A percentile compares a stretch with the other conserved stretches of the same genome.
These are phyloP conservation scores for Reticulascus tulasneorum DNA, from an alignment of 2,329 filamentous ascomycete species.

Conservation along the genomic window DNA sequence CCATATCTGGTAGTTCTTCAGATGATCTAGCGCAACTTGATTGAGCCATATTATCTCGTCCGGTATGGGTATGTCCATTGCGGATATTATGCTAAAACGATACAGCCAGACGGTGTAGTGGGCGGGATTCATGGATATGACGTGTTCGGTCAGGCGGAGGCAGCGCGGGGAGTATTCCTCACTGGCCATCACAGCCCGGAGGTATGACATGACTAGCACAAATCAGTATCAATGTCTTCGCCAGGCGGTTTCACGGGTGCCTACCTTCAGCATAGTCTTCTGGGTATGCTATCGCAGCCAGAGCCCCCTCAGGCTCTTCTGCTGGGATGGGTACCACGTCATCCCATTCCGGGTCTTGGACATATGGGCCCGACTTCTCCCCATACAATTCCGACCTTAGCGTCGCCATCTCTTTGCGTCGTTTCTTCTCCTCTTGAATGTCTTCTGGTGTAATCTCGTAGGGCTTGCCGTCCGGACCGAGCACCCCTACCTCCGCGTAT, in stretches of 20 bases:
- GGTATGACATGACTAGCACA: constrained; percentile 73
- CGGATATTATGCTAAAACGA: constrained; percentile 73
- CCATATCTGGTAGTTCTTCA: constrained; percentile 99
- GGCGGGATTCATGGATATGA: constrained; percentile 90
- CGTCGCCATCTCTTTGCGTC: constrained; percentile 47
- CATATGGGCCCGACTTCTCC: constrained; percentile 47
- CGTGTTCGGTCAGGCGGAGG: constrained; percentile 77
- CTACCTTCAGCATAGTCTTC: constrained; percentile 82
- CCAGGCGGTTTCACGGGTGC: too few relatives aligned
- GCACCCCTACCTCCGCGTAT: constrained; percentile 18
- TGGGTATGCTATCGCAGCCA: constrained; percentile 90
- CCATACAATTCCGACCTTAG: constrained; percentile 52
- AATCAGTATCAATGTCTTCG: constrained; percentile 1
- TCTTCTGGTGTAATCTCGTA: constrained; percentile 32
- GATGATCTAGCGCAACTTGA: constrained; percentile 71
- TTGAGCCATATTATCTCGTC: constrained; percentile 86
- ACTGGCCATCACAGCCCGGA: constrained; percentile 86
- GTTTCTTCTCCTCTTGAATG: constrained; percentile 39
- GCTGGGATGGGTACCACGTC: constrained; percentile 80
- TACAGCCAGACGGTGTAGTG: constrained; percentile 99
- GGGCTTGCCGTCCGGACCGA: constrained; percentile 10
- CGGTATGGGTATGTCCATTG: constrained; percentile 59
- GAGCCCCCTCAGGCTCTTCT: constrained; percentile 75
- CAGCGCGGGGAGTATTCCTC: constrained; percentile 80
- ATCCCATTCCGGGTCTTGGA: constrained; percentile 72